Percentiles rank a stretch among this genome's conserved stretches.
Evolutionary conservation across 371 early-diverging fungal genomes (phyloP).

Genomic region (Mortierella sp.): DNA sequence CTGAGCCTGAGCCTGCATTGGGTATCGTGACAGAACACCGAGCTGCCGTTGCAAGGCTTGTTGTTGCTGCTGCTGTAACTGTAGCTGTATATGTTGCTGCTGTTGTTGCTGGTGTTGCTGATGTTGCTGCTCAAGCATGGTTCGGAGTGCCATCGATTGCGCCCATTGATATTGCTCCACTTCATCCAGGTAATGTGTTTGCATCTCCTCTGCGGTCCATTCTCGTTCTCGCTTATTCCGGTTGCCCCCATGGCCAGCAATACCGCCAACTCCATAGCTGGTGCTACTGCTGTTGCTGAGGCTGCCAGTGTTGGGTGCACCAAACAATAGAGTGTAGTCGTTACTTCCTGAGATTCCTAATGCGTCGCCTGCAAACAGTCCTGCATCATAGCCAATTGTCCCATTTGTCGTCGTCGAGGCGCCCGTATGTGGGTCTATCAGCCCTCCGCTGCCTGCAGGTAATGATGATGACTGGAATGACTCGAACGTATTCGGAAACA

Average conservation of each 20-base stretch:
- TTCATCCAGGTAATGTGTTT: slow-evolving; percentile 40
- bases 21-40: slow-evolving; percentile 4
- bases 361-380: too few relatives aligned
- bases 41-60: too few relatives aligned
- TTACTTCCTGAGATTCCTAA: neutral
- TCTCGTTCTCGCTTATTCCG: slow-evolving; percentile 25
- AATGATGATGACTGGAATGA: neutral
- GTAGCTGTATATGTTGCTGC: slow-evolving; percentile 18
- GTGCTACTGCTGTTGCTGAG: slow-evolving; percentile 8
- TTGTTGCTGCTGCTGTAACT: slow-evolving; percentile 11
- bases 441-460: neutral
- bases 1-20: neutral
- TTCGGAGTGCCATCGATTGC: slow-evolving; percentile 42
- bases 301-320: neutral
- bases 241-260: neutral
- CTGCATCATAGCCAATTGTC: too few relatives aligned
- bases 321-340: slow-evolving; percentile 8
- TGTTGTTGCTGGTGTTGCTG: slow-evolving; percentile 25
- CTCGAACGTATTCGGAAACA: slow-evolving; percentile 5
- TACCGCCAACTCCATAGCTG: too few relatives aligned
- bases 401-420: too few relatives aligned
- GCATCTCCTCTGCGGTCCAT: slow-evolving; percentile 34
- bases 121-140: slow-evolving; percentile 35
- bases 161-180: slow-evolving; percentile 45
- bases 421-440: too few relatives aligned